Conservation (phyloP, 1,139 yeast genomes). For the Saccharomyces hybrid region DNA sequence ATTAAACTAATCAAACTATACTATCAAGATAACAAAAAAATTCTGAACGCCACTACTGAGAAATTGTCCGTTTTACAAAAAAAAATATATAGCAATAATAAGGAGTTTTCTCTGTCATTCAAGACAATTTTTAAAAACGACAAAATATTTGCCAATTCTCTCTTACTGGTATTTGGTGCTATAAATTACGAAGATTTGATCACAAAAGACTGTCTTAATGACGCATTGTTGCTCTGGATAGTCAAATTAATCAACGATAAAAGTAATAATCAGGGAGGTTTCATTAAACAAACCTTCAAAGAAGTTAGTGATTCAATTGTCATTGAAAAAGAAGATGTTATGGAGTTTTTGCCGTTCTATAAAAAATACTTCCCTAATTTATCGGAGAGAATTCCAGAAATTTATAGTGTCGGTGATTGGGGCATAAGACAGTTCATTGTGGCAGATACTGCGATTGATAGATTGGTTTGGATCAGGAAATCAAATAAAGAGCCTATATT, state of each 20-base stretch:
- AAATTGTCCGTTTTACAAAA: constrained; percentile 47
- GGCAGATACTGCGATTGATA: constrained; percentile 55
- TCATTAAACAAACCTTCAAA: constrained; percentile 43
- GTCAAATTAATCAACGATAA: constrained; percentile 48
- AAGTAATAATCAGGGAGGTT: constrained; percentile 32
- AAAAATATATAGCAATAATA: constrained; percentile 33
- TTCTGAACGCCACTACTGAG: constrained; percentile 43
- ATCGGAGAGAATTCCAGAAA: constrained; percentile 50
- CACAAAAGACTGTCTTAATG: constrained; percentile 45
- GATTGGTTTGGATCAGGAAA: constrained; percentile 51
- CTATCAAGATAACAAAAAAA: constrained; percentile 40
- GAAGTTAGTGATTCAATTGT: constrained; percentile 36
- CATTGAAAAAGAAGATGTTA: constrained; percentile 45
- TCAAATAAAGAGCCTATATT: constrained; percentile 56
- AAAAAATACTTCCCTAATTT: constrained; percentile 50
- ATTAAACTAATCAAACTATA: constrained; percentile 36
- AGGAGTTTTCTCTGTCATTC: constrained; percentile 43
- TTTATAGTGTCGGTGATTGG: constrained; percentile 57
- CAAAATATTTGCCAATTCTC: constrained; percentile 45
- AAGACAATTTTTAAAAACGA: constrained; percentile 54
- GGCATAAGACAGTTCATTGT: constrained; percentile 49
- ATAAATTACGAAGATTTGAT: constrained; percentile 46
- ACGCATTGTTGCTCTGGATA: constrained; percentile 55
- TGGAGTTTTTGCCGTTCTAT: constrained; percentile 49
- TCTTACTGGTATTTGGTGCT: constrained; percentile 51